phyloP scores from a whole-genome alignment of 148 eudicot species.

The Chenopodium suecicum region DNA sequence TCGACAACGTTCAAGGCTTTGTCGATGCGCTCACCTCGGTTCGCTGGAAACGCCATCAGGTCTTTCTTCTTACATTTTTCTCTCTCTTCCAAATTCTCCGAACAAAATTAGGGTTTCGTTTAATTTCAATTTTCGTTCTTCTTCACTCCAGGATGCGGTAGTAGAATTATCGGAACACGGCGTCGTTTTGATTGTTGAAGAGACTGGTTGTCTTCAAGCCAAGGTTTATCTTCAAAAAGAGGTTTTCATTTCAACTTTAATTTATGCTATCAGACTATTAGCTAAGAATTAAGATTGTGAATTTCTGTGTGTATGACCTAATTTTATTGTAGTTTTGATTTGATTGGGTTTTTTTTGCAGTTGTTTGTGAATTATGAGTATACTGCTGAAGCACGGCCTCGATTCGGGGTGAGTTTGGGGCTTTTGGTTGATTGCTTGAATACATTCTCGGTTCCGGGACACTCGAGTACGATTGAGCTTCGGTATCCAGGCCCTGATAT shows the following conservation, averaged over 20 bases:
- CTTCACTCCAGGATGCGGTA: slow-evolving; percentile 60
- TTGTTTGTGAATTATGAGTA: slow-evolving; percentile 75
- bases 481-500: slow-evolving; percentile 97
- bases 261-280: not conserved
- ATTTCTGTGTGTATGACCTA: not conserved
- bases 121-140: too few relatives aligned
- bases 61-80: not conserved
- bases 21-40: slow-evolving; percentile 93
- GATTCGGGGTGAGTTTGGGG: slow-evolving; percentile 91
- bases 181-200: slow-evolving; percentile 83
- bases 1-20: slow-evolving; percentile 93
- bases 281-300: not conserved
- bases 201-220: slow-evolving; percentile 90
- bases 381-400: slow-evolving; percentile 76
- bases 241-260: slow-evolving; percentile 34
- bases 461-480: slow-evolving; percentile 60
- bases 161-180: slow-evolving; percentile 93
- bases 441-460: slow-evolving; percentile 78
- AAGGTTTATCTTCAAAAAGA: slow-evolving; percentile 92
- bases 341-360: slow-evolving; percentile 30
- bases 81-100: not conserved
- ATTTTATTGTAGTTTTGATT: not conserved
- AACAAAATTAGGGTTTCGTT: slow-evolving; percentile 16
- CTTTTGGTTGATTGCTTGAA: slow-evolving; percentile 80
- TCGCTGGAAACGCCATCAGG: slow-evolving; percentile 97